These are phyloP conservation scores for Hylodesmum podocarpum DNA, from an alignment of 306 rosid species.

Conservation along the genomic window DNA sequence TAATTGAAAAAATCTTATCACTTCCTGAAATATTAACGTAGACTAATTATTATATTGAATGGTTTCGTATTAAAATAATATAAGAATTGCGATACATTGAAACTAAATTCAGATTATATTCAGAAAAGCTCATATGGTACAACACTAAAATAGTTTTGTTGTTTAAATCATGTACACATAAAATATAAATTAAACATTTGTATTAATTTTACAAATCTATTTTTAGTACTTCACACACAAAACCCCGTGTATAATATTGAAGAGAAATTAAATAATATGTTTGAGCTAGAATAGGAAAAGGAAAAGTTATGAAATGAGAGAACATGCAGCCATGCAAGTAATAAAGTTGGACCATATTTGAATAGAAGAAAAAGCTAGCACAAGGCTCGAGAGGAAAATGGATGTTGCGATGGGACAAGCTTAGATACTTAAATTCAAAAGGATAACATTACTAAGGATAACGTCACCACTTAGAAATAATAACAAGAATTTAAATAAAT, in stretches of 20 bases:
- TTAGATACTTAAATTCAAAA: not conserved
- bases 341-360: conserved; percentile 18
- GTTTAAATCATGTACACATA: too few species aligned
- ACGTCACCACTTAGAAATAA: not conserved
- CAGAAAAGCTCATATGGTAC: not conserved
- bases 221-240: not conserved
- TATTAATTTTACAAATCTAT: not conserved
- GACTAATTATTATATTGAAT: not conserved
- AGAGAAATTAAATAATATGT: not conserved
- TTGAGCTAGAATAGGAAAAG: not conserved
- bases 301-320: not conserved
- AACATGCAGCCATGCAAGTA: not conserved
- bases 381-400: conserved; percentile 66
- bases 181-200: not conserved
- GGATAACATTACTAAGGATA: not conserved
- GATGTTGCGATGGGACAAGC: conserved; percentile 37
- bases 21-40: not conserved
- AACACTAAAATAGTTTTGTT: too few species aligned
- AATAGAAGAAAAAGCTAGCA: conserved; percentile 32
- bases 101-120: not conserved
- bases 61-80: too few species aligned
- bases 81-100: too few species aligned
- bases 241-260: not conserved
- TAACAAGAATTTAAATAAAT: not conserved
- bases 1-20: too few species aligned